Base-by-base conservation (phyloP, 805 yeast species). In the Metschnikowia vanudenii region DNA sequence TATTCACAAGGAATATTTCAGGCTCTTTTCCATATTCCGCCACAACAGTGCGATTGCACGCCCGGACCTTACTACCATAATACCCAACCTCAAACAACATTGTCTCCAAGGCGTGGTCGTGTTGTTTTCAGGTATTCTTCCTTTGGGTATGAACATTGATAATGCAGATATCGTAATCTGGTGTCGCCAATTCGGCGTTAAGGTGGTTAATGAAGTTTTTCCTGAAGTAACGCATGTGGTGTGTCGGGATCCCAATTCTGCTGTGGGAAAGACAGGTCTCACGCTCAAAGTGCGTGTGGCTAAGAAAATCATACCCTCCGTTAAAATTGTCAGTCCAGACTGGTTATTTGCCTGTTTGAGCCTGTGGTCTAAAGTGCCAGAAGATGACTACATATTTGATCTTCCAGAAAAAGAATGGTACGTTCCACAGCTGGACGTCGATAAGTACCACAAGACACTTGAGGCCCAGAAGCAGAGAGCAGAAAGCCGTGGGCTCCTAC, bases 121-220 rank as follows among this genome's bases (percentile, higher is more conserved):
- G 45, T 75, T 92, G 16, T 85, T 94, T 55, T 85, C 96, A 3
- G 97, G 98, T 0, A 75, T 92, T n/a, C 76, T 94, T 18, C 97
- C 97, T 1, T 61, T 88, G n/a, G 94, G 94, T 1, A 74, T 83
- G 11, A 77, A 81, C 45, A 67, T 87, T 14, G 83, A 85, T 43
- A 68, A 75, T 29, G 94, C 95, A 3, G 96, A 89, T 61, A 87
- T 94, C 37, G 97, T 91, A 1, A 80, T 84, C 18, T 92, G 98
- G 97, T 87, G 92, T 11, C 78, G 79, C 41, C 88, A 91, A 45
- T 92, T 92, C 73, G 99, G 99, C 1, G 97, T 96, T 0, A 73
- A 73, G 2, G 90, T 92, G 7, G 85, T 85, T 1, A 73, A 82
- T 3, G 90, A 88, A 47, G 82, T 86, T 19, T 74, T 78, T 38